These are phyloP conservation scores for Tulasnella sp. DNA, from an alignment of 768 basidiomycete genomes.

Conservation along the genomic window DNA sequence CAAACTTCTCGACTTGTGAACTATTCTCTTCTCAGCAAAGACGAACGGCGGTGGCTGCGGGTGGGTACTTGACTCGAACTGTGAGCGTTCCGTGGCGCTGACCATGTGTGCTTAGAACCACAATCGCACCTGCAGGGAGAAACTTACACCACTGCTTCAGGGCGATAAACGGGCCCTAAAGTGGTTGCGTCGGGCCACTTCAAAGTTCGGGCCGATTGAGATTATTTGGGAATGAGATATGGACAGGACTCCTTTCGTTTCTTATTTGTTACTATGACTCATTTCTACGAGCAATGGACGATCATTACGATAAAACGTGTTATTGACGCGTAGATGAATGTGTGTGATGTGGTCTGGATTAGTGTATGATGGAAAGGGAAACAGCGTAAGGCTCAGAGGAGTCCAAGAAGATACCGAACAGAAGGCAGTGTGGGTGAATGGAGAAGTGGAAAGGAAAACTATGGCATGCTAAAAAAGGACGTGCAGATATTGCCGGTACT, in stretches of 20 bases:
- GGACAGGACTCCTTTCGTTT: background rate
- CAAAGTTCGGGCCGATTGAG: slow-evolving; percentile 25
- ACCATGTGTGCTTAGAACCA: slow-evolving; percentile 19
- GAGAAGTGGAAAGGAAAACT: background rate
- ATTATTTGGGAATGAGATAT: slow-evolving; percentile 27
- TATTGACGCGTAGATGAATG: background rate
- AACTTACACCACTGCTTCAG: slow-evolving; percentile 24
- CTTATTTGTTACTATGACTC: slow-evolving; percentile 4
- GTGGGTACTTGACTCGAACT: slow-evolving; percentile 25
- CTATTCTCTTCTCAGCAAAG: slow-evolving; percentile 57
- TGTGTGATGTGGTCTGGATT: background rate
- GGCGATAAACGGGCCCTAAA: slow-evolving; percentile 30
- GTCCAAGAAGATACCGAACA: background rate
- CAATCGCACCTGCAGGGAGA: slow-evolving; percentile 25
- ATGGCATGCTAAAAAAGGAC: background rate
- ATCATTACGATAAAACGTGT: background rate
- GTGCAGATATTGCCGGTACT: background rate
- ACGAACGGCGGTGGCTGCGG: slow-evolving; percentile 61
- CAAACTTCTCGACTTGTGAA: slow-evolving; percentile 28
- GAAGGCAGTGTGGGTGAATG: background rate
- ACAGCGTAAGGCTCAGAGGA: background rate
- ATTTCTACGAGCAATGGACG: background rate
- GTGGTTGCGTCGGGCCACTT: slow-evolving; percentile 26
- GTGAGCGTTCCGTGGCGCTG: background rate
- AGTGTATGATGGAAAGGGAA: background rate